Percentiles rank a stretch among this genome's conserved stretches.
phyloP scores from a whole-genome alignment of 2,329 filamentous ascomycete genomes.

The Paecilomyces sp. region DNA sequence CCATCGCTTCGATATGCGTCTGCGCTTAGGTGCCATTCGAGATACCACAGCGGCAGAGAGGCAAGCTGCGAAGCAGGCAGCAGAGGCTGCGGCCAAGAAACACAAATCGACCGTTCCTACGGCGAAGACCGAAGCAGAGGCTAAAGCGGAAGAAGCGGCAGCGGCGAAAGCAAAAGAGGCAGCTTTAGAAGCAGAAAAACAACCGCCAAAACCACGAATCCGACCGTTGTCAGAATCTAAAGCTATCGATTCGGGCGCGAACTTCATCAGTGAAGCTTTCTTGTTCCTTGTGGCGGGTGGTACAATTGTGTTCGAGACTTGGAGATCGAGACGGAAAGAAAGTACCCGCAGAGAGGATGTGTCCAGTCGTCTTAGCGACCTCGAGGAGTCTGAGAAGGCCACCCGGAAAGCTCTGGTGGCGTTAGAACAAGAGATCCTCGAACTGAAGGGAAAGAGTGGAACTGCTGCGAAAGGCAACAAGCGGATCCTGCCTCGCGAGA shows the following conservation, averaged over 20 bases:
- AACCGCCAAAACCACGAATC: conserved; percentile 47
- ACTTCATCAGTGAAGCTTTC: conserved; percentile 62
- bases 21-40: conserved; percentile 58
- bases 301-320: conserved; percentile 57
- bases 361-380: conserved; percentile 49
- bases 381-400: conserved; percentile 46
- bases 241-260: conserved; percentile 62
- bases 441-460: conserved; percentile 31
- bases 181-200: conserved; percentile 40
- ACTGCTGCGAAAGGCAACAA: conserved; percentile 18
- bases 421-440: conserved; percentile 40
- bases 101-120: conserved; percentile 49
- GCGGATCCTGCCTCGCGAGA: conserved; percentile 32
- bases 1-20: conserved; percentile 61
- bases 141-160: conserved; percentile 48
- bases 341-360: conserved; percentile 54
- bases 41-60: conserved; percentile 47
- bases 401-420: conserved; percentile 33
- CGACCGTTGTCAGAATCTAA: conserved; percentile 59
- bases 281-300: conserved; percentile 58
- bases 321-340: conserved; percentile 55
- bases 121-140: conserved; percentile 56
- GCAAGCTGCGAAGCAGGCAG: conserved; percentile 42
- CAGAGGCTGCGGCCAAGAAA: conserved; percentile 48
- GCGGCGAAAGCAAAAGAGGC: conserved; percentile 36